phyloP scores from a whole-genome alignment of 148 eudicot species.

The Heliosperma pusillum region DNA sequence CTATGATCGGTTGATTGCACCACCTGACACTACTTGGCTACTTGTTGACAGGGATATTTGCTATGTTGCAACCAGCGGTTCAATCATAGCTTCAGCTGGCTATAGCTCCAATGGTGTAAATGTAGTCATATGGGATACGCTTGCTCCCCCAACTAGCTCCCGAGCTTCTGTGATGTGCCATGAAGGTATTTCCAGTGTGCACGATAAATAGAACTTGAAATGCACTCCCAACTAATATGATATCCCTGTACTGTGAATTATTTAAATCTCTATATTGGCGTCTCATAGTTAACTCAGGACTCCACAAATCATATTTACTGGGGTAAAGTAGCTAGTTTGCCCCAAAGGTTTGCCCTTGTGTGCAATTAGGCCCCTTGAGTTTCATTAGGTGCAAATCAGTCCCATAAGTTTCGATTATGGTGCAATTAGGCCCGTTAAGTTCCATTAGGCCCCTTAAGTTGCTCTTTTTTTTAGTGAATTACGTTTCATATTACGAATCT shows the following conservation, averaged over 20 bases:
- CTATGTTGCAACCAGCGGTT: conserved; percentile 90
- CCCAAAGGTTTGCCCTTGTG: no score
- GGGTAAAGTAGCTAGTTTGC: no score
- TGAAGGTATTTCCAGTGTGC: conserved; percentile 56
- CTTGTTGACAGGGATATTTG: conserved; percentile 66
- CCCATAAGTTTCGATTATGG: no score
- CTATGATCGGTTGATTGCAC: background rate
- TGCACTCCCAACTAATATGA: background rate
- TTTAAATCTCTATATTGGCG: background rate
- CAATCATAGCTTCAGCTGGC: conserved; percentile 90
- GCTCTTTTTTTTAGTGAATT: no score
- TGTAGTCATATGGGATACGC: conserved; percentile 95
- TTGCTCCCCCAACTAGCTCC: conserved; percentile 92
- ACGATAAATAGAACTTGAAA: background rate
- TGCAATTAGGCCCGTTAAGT: no score
- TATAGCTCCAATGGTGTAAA: conserved; percentile 80
- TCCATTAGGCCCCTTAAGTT: no score
- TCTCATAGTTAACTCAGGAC: background rate
- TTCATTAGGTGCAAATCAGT: no score
- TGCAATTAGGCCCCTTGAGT: no score
- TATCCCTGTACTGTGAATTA: background rate
- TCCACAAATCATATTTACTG: background rate
- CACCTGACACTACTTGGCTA: background rate
- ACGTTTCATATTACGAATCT: no score
- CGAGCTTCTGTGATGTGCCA: conserved; percentile 99